Conservation (phyloP, 441 rosid genomes). For the Gossypium trilobum region DNA sequence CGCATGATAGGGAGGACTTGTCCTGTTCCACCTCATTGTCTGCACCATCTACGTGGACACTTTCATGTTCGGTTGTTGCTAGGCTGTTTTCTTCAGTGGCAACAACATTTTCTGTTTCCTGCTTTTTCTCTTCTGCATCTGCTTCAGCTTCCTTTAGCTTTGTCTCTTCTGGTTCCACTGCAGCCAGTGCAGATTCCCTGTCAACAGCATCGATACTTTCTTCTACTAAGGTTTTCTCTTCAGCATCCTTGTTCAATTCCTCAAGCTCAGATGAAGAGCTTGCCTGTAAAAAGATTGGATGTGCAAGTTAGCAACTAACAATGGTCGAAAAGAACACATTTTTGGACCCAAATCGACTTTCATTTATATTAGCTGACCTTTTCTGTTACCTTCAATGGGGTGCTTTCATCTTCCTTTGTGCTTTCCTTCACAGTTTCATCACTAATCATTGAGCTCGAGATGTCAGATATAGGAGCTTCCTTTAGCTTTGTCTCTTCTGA, state of each 20-base stretch:
- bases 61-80: conserved; percentile 10
- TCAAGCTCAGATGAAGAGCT: conserved; percentile 5
- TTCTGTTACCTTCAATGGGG: conserved; percentile 13
- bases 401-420: conserved; percentile 19
- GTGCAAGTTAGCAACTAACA: not conserved
- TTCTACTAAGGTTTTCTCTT: conserved; percentile 16
- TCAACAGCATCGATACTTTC: conserved; percentile 6
- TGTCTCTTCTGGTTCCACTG: not conserved
- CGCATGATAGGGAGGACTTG: not conserved
- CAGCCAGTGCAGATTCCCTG: not conserved
- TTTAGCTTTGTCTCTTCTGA: not conserved
- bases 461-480: conserved; percentile 12
- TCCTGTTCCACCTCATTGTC: conserved; percentile 16
- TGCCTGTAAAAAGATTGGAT: not conserved
- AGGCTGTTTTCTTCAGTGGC: conserved; percentile 19
- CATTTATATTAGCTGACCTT: conserved; percentile 17
- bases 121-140: conserved; percentile 18
- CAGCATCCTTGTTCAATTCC: conserved; percentile 8
- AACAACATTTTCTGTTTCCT: conserved; percentile 13
- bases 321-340: not conserved
- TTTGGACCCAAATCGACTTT: conserved; percentile 1
- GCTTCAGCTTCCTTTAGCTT: not conserved
- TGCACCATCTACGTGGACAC: not conserved
- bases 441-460: conserved; percentile 10
- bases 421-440: conserved; percentile 16